These are phyloP conservation scores for Kalaharituber pfeilii DNA, from an alignment of 2,329 filamentous ascomycete species.

Conservation along the genomic window DNA sequence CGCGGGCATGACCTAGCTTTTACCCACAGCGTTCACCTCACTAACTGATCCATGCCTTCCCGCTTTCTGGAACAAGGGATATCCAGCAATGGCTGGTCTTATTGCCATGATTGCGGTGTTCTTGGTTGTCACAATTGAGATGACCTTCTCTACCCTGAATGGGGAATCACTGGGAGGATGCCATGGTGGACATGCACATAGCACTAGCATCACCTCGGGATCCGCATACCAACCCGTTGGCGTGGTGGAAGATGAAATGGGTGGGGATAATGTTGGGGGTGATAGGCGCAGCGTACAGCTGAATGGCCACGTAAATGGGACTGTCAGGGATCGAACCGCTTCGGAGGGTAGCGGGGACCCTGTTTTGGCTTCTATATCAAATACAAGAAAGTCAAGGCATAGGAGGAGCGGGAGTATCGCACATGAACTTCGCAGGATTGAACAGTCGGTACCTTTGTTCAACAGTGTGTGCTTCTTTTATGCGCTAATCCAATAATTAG, in stretches of 20 bases:
- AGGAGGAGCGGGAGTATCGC: not conserved
- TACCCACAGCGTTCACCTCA: constrained; percentile 44
- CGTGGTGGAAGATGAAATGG: not conserved
- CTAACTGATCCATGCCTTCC: constrained; percentile 51
- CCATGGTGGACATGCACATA: constrained; percentile 4
- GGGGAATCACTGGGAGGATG: constrained; percentile 31
- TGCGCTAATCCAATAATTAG: not conserved
- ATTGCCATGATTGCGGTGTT: constrained; percentile 71
- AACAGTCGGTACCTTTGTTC: not conserved
- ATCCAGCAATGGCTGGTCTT: constrained; percentile 61
- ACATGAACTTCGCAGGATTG: not conserved
- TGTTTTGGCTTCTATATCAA: too few species aligned
- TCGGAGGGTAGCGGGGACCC: too few species aligned
- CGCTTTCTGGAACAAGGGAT: constrained; percentile 60
- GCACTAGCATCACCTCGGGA: not conserved
- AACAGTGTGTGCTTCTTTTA: not conserved
- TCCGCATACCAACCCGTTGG: not conserved
- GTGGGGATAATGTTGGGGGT: not conserved
- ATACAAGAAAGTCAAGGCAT: not conserved
- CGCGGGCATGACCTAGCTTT: constrained; percentile 27
- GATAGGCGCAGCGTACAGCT: not conserved
- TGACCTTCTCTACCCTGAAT: constrained; percentile 57
- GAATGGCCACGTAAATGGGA: not conserved
- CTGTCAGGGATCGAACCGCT: too few species aligned
- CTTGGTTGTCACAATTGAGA: constrained; percentile 69